phyloP scores from a whole-genome alignment of 208 protist species.

The Leishmania tropica region DNA sequence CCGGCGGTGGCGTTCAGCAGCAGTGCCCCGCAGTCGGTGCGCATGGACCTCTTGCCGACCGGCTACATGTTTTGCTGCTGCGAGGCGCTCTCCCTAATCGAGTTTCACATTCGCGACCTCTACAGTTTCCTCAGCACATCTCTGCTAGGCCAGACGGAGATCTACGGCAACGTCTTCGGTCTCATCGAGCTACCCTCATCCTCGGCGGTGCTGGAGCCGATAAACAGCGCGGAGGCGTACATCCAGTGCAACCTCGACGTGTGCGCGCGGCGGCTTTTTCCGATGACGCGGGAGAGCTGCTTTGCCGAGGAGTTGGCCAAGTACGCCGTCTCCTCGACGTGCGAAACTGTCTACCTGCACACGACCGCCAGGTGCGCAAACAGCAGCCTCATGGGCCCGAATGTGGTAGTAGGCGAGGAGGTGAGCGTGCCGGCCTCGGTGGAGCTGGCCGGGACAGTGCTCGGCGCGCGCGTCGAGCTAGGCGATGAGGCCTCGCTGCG shows the following conservation, averaged over 20 bases:
- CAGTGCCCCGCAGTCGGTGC: slow-evolving; percentile 50
- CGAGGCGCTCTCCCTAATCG: slow-evolving; percentile 70
- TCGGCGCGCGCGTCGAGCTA: slow-evolving; percentile 58
- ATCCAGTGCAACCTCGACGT: slow-evolving; percentile 81
- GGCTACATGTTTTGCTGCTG: slow-evolving; percentile 76
- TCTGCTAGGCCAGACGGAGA: slow-evolving; percentile 66
- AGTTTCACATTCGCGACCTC: slow-evolving; percentile 67
- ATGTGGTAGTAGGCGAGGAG: slow-evolving; percentile 72
- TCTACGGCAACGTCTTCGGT: slow-evolving; percentile 83
- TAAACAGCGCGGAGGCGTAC: slow-evolving; percentile 69
- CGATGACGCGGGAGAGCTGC: slow-evolving; percentile 80
- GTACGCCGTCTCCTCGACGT: slow-evolving; percentile 69
- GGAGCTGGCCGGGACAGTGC: slow-evolving; percentile 58
- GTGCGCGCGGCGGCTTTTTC: slow-evolving; percentile 74
- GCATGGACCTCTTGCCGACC: slow-evolving; percentile 78
- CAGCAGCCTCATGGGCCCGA: slow-evolving; percentile 36
- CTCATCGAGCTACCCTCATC: slow-evolving; percentile 42
- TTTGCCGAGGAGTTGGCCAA: slow-evolving; percentile 72
- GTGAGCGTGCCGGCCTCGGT: slow-evolving; percentile 51
- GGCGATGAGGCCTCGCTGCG: slow-evolving; percentile 55
- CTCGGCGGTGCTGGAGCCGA: slow-evolving; percentile 54
- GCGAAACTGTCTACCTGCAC: slow-evolving; percentile 82
- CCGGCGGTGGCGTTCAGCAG: slow-evolving; percentile 53
- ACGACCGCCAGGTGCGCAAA: slow-evolving; percentile 36
- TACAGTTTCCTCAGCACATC: slow-evolving; percentile 68